Base-by-base conservation (phyloP, 2,329 filamentous ascomycete species). In the Penicillium sp. region DNA sequence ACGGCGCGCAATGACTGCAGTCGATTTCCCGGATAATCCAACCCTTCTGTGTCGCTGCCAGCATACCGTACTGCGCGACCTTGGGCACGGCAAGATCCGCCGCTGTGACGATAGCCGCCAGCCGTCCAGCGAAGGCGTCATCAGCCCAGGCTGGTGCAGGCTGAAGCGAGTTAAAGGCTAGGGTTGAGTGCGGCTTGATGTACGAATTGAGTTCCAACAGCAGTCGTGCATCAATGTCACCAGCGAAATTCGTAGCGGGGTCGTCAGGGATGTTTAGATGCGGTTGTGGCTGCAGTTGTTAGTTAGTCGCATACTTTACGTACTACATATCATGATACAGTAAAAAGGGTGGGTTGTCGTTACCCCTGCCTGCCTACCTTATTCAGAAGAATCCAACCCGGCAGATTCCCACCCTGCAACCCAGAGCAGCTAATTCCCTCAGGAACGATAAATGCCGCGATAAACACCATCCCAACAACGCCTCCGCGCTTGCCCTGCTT, bases 361-460 rank as follows among this genome's bases (percentile, higher is more conserved):
- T 4, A 45, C 4, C 4, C 13, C 41, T 45, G 13, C 3, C n/a
- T 21, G 46, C 47, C 3, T 58, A 71, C 70, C 61, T 71, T 58
- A 48, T 72, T 63, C 21, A 67, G n/a, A 15, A 71, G 21, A 30
- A 72, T 66, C 70, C 70, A 71, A 13, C 51, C 50, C 1, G 71
- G 70, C 9, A 72, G 30, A 17, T 61, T 50, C 3, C 70, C 70
- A 3, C 69, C 71, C 51, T 70, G 68, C 3, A 68, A 47, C 4
- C 64, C 69, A 1, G 64, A 63, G 56, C 68, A 69, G 23, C 69
- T 72, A 1, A 67, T 9, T 0, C 76, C 77, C 58, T 76, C 71
- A 0, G 76, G 73, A n/a, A 76, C 66, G 1, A 80, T 63, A 53
- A 80, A 80, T 0, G 74, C 74, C 17, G 73, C 71, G 21, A 76